A percentile compares a stretch with the other conserved stretches of the same genome.
These are phyloP conservation scores for Atkinsonella texensis DNA, from an alignment of 2,329 filamentous ascomycete species.

Conservation along the genomic window DNA sequence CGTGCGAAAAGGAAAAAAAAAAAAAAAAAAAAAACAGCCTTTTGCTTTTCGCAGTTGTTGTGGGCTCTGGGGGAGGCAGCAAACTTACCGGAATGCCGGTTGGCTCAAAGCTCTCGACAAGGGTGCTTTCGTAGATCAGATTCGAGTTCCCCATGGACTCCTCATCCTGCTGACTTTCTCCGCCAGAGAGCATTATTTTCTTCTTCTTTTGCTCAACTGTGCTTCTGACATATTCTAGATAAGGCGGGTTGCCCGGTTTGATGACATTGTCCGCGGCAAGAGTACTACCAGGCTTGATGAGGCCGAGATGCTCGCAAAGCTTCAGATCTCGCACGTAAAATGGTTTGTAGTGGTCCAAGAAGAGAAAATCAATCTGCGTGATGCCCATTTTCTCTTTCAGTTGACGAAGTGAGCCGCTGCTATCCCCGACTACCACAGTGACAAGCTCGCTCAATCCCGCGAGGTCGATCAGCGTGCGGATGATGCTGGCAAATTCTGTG, in stretches of 20 bases:
- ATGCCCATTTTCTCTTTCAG: constrained; percentile 43
- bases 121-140: constrained; percentile 51
- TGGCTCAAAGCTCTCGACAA: constrained; percentile 55
- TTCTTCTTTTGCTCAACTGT: constrained; percentile 51
- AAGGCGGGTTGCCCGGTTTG: constrained; percentile 58
- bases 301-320: constrained; percentile 57
- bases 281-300: constrained; percentile 51
- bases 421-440: constrained; percentile 57
- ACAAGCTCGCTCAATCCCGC: constrained; percentile 62
- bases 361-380: constrained; percentile 55
- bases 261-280: constrained; percentile 61
- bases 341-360: constrained; percentile 73
- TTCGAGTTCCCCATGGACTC: constrained; percentile 44
- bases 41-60: neutral
- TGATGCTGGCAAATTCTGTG: constrained; percentile 61
- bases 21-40: neutral
- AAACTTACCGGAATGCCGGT: constrained; percentile 51
- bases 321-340: constrained; percentile 65
- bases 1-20: too few relatives aligned
- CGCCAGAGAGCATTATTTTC: constrained; percentile 38
- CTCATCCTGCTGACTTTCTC: constrained; percentile 5
- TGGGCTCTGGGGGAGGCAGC: neutral
- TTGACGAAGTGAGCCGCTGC: constrained; percentile 50
- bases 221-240: constrained; percentile 57
- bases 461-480: constrained; percentile 56